Evolutionary conservation across 2,329 filamentous ascomycete species (phyloP).

Genomic region (Fusarium irregulare): DNA sequence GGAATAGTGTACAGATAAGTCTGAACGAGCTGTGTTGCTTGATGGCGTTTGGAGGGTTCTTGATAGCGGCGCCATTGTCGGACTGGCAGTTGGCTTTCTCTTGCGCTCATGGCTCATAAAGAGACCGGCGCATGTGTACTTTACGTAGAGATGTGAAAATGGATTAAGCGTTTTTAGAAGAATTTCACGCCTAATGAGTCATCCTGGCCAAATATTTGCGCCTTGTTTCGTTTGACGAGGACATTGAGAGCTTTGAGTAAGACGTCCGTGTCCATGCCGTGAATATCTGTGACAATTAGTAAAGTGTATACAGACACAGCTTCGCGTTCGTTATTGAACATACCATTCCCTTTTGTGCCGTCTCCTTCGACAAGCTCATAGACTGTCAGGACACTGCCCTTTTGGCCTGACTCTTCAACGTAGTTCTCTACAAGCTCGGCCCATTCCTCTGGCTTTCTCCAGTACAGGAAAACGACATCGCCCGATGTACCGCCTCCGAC

Average conservation of each 20-base stretch:
- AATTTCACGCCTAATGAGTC: slow-evolving; percentile 96
- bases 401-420: slow-evolving; percentile 90
- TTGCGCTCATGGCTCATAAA: slow-evolving; percentile 4
- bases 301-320: background rate
- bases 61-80: slow-evolving; percentile 15
- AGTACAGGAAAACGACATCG: slow-evolving; percentile 79
- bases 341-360: slow-evolving; percentile 75
- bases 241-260: slow-evolving; percentile 82
- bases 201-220: slow-evolving; percentile 91
- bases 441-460: slow-evolving; percentile 92
- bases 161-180: slow-evolving; percentile 72
- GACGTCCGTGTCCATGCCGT: slow-evolving; percentile 87
- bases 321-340: slow-evolving; percentile 33
- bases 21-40: slow-evolving; percentile 13
- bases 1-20: slow-evolving; percentile 5
- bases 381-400: slow-evolving; percentile 87
- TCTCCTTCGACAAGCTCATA: slow-evolving; percentile 95
- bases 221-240: slow-evolving; percentile 89
- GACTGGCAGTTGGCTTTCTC: slow-evolving; percentile 16
- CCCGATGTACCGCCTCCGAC: slow-evolving; percentile 53
- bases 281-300: slow-evolving; percentile 70
- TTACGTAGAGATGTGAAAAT: slow-evolving; percentile 35
- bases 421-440: slow-evolving; percentile 80
- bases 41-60: slow-evolving; percentile 38
- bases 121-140: slow-evolving; percentile 18